A percentile compares a stretch with the other conserved stretches of the same genome.
phyloP scores from a whole-genome alignment of 2,329 filamentous ascomycete species.

The Apiospora aurea region DNA sequence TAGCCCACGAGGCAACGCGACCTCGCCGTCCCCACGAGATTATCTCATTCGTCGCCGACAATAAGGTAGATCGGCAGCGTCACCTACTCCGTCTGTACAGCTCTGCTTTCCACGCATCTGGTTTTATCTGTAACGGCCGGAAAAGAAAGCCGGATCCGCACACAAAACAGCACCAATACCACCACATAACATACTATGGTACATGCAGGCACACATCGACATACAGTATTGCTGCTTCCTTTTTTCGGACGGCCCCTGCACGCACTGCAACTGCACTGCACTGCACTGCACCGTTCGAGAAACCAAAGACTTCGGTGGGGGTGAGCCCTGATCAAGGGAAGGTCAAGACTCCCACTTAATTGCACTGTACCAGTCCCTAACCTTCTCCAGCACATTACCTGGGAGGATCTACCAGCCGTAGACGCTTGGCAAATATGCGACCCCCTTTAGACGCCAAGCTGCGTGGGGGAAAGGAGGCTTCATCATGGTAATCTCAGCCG shows the following conservation, averaged over 20 bases:
- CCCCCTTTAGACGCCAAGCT: not conserved
- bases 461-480: not conserved
- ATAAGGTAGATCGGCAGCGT: not conserved
- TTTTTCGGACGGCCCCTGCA: not conserved
- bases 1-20: not conserved
- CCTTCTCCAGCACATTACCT: not conserved
- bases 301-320: not conserved
- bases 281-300: not conserved
- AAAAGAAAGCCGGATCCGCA: not conserved
- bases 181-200: too few species aligned
- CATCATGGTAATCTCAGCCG: not conserved
- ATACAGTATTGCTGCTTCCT: not conserved
- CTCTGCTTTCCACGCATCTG: not conserved
- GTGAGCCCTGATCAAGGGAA: not conserved
- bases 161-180: not conserved
- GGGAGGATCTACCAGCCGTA: not conserved
- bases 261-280: too few species aligned
- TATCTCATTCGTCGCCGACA: not conserved
- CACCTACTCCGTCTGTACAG: too few species aligned
- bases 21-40: not conserved
- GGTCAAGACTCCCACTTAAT: not conserved
- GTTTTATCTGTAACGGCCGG: not conserved
- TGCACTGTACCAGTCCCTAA: not conserved
- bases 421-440: not conserved
- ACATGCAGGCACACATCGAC: too few species aligned